Conservation (phyloP, 2,329 filamentous ascomycete genomes). For the Cordyceps militaris region DNA sequence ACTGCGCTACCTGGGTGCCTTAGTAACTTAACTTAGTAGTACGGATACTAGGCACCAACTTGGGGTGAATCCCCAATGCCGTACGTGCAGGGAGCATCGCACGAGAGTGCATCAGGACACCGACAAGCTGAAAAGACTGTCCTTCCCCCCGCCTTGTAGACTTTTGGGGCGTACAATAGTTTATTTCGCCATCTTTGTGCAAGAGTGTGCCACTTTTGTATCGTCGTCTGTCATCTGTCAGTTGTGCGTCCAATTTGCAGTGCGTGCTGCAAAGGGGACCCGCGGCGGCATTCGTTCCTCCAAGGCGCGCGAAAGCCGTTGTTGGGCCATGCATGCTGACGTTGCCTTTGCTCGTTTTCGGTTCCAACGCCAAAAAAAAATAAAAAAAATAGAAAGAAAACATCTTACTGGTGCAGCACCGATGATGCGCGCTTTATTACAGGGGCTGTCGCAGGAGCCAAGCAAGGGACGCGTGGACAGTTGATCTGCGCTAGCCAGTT, state of each 20-base stretch:
- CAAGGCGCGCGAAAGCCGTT: constrained; percentile 2
- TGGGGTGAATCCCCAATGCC: background rate
- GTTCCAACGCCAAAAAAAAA: background rate
- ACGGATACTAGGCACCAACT: too few relatives aligned
- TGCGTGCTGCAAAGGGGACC: too few relatives aligned
- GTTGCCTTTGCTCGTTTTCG: background rate
- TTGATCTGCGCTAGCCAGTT: constrained; percentile 8
- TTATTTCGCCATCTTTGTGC: background rate
- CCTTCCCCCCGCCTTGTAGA: background rate
- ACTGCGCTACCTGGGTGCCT: too few relatives aligned
- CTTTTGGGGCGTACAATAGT: background rate
- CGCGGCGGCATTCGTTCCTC: too few relatives aligned
- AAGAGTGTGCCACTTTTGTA: background rate
- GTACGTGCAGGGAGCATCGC: background rate
- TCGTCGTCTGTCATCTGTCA: background rate
- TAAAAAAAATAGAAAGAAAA: too few relatives aligned
- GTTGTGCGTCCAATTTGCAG: too few relatives aligned
- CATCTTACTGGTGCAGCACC: too few relatives aligned
- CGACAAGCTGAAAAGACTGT: background rate
- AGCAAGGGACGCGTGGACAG: constrained; percentile 10
- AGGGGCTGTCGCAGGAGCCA: background rate
- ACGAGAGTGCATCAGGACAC: background rate
- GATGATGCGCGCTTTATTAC: background rate
- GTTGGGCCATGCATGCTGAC: background rate
- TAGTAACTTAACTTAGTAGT: too few relatives aligned